Evolutionary conservation across 2,329 filamentous ascomycete species (phyloP).

Genomic region (Stenocarpella maydis): DNA sequence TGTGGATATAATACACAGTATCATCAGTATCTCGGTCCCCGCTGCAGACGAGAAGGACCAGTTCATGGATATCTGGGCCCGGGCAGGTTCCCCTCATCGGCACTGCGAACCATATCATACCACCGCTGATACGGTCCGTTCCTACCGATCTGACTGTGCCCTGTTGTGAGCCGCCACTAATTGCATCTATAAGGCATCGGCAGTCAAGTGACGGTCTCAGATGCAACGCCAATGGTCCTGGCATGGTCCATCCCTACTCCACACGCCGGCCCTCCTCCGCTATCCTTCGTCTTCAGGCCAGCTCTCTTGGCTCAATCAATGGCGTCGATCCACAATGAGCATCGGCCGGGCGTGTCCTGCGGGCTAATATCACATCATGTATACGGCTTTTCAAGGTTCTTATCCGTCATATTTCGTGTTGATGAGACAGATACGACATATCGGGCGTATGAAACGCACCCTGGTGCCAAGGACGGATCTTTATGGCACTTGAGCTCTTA

Average conservation of each 20-base stretch:
- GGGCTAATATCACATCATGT: background rate
- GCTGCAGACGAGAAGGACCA: background rate
- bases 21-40: background rate
- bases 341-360: background rate
- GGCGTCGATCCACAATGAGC: conserved; percentile 26
- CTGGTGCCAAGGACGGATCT: conserved; percentile 14
- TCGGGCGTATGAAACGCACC: conserved; percentile 12
- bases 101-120: conserved; percentile 34
- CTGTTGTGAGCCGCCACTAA: conserved; percentile 43
- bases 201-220: conserved; percentile 44
- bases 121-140: conserved; percentile 52
- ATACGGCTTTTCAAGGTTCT: conserved; percentile 3
- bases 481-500: background rate
- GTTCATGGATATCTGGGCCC: background rate
- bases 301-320: conserved; percentile 34
- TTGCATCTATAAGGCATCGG: conserved; percentile 36
- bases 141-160: conserved; percentile 50
- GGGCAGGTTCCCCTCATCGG: conserved; percentile 5
- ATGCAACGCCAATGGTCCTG: conserved; percentile 32
- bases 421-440: background rate
- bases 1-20: background rate
- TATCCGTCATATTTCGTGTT: conserved; percentile 19
- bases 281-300: conserved; percentile 37
- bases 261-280: conserved; percentile 40
- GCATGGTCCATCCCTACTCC: conserved; percentile 38